A percentile compares a stretch with the other conserved stretches of the same genome.
phyloP scores from a whole-genome alignment of 2,329 filamentous ascomycete genomes.

The Penicillium sp. region DNA sequence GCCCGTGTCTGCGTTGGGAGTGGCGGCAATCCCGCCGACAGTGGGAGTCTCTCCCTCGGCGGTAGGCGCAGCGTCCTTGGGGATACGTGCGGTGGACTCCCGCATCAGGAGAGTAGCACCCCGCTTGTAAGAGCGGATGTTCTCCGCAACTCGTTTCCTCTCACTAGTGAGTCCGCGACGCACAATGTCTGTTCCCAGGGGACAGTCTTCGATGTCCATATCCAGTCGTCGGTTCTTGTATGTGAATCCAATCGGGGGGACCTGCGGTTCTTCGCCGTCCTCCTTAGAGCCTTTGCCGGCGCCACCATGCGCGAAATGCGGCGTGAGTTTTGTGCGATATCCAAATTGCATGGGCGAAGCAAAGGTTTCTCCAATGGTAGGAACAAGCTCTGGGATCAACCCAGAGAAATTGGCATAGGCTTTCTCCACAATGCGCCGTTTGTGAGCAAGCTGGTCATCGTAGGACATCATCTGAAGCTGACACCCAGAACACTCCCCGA shows the following conservation, averaged over 20 bases:
- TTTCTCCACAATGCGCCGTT: constrained; percentile 82
- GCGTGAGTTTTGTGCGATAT: constrained; percentile 95
- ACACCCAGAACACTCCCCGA: constrained; percentile 82
- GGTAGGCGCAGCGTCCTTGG: constrained; percentile 24
- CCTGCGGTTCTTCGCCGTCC: constrained; percentile 54
- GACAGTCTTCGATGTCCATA: constrained; percentile 95
- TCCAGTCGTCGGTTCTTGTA: constrained; percentile 76
- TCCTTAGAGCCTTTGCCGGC: constrained; percentile 51
- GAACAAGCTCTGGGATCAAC: constrained; percentile 71
- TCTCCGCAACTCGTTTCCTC: constrained; percentile 69
- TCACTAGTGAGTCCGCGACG: constrained; percentile 76
- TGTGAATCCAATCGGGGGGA: constrained; percentile 88
- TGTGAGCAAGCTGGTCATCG: constrained; percentile 77
- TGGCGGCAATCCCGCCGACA: constrained; percentile 27
- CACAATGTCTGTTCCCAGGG: constrained; percentile 86
- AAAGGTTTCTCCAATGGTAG: constrained; percentile 77
- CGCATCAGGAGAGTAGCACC: constrained; percentile 88
- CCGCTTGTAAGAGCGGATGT: constrained; percentile 69
- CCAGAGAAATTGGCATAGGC: constrained; percentile 90
- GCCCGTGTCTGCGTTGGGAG: constrained; percentile 34
- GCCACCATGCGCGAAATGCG: constrained; percentile 81
- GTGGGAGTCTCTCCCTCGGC: constrained; percentile 20
- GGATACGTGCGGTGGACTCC: constrained; percentile 71
- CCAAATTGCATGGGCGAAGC: constrained; percentile 87
- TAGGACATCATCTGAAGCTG: constrained; percentile 98